A percentile compares a stretch with the other conserved stretches of the same genome.
Evolutionary conservation across 495 filamentous ascomycete genomes (phyloP).

Genomic region (Glutinoglossum americanum): DNA sequence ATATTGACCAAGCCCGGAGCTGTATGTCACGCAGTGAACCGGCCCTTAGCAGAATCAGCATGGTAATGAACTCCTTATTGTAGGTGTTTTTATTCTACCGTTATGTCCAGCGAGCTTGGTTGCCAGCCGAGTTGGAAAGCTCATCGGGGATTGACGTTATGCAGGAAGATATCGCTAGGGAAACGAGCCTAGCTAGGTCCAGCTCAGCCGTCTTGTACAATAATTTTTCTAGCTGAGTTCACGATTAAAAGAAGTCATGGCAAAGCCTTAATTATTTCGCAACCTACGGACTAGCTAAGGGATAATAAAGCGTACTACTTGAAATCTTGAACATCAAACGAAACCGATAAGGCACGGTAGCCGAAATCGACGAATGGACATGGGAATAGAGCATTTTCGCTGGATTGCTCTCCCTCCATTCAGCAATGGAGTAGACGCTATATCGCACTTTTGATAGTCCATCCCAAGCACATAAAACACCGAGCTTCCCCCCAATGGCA

Average conservation of each 20-base stretch:
- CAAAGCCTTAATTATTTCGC: not conserved
- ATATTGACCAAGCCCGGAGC: conserved; percentile 43
- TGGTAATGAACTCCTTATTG: not conserved
- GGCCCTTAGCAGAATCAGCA: conserved; percentile 26
- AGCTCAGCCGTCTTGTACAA: no score
- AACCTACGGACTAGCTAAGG: not conserved
- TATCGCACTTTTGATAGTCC: not conserved
- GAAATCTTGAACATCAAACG: not conserved
- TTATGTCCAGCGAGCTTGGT: conserved; percentile 5
- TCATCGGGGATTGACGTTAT: not conserved
- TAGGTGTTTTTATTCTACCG: not conserved
- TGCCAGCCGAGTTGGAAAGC: conserved; percentile 4
- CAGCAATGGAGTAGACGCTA: not conserved
- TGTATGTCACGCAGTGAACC: conserved; percentile 54
- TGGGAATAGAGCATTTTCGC: not conserved
- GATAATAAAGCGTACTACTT: conserved; percentile 1
- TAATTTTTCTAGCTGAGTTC: no score
- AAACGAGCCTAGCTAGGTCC: not conserved
- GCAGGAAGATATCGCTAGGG: not conserved
- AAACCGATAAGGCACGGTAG: not conserved
- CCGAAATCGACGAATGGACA: not conserved
- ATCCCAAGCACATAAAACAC: not conserved
- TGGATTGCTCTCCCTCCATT: not conserved
- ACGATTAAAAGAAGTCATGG: not conserved
- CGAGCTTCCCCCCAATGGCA: not conserved